Percentiles rank a stretch among this genome's conserved stretches.
Conservation (phyloP, 495 filamentous ascomycete species). For the Hyphodiscus hymeniophilus region DNA sequence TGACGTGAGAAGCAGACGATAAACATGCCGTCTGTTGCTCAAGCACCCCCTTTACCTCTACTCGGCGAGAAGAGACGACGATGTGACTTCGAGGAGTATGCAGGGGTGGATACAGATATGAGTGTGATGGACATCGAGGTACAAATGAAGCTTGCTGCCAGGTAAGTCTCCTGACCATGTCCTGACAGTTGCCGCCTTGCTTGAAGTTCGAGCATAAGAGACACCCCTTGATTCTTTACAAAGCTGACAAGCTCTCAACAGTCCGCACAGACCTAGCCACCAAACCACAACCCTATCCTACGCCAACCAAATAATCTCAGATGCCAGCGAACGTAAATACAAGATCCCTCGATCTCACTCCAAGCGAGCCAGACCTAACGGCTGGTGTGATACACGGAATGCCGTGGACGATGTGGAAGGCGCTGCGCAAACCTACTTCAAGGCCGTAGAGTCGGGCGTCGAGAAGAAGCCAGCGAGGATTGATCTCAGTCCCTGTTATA, state of each 20-base stretch:
- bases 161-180: neutral
- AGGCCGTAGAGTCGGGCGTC: neutral
- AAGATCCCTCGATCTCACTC: neutral
- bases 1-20: neutral
- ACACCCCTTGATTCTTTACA: too few relatives aligned
- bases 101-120: too few relatives aligned
- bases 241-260: neutral
- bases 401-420: neutral
- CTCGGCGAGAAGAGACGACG: conserved; percentile 11
- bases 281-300: neutral
- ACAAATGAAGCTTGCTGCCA: conserved; percentile 14
- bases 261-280: neutral
- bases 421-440: too few relatives aligned
- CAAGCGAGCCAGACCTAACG: neutral
- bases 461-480: conserved; percentile 4
- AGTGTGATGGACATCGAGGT: neutral
- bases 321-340: neutral
- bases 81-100: conserved; percentile 9
- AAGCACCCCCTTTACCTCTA: conserved; percentile 7
- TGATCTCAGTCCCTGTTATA: conserved; percentile 39
- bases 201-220: too few relatives aligned
- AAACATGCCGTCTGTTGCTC: conserved; percentile 19
- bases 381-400: neutral
- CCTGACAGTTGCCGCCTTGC: too few relatives aligned
- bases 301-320: too few relatives aligned